Conservation (phyloP, 1,139 yeast species). For the Nakaseomyces kungkrabaensis region DNA sequence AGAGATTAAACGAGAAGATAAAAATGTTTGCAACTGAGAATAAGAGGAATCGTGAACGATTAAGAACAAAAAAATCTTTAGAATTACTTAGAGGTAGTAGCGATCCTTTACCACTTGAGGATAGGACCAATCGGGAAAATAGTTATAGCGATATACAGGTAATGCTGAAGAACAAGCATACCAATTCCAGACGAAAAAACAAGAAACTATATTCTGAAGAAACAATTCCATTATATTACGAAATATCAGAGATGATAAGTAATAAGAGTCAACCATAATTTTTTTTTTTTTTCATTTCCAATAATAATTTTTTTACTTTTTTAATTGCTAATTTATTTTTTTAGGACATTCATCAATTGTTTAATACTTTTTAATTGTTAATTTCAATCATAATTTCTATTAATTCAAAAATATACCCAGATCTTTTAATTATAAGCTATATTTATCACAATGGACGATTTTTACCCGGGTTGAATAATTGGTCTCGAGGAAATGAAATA, state of each 20-base stretch:
- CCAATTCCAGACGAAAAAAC: neutral
- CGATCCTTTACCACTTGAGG: neutral
- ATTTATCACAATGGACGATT: no score
- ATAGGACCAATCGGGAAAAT: neutral
- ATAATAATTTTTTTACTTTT: neutral
- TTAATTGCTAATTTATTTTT: neutral
- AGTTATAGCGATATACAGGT: neutral
- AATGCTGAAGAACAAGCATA: neutral
- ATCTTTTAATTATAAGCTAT: no score
- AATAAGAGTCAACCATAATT: neutral
- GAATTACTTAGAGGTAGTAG: slow-evolving; percentile 17
- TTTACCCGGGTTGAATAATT: no score
- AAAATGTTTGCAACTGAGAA: slow-evolving; percentile 23
- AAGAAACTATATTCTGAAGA: slow-evolving; percentile 11
- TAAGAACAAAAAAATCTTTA: slow-evolving; percentile 26
- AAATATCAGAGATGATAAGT: slow-evolving; percentile 4
- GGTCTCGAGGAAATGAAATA: no score
- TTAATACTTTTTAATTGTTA: no score
- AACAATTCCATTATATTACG: slow-evolving; percentile 12
- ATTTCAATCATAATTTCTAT: no score
- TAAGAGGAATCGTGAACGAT: slow-evolving; percentile 16
- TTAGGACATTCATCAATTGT: no score
- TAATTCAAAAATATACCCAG: no score
- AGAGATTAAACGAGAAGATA: slow-evolving; percentile 23
- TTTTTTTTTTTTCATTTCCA: neutral